phyloP scores from a whole-genome alignment of 345 rosid genomes.

The Salix udensis region DNA sequence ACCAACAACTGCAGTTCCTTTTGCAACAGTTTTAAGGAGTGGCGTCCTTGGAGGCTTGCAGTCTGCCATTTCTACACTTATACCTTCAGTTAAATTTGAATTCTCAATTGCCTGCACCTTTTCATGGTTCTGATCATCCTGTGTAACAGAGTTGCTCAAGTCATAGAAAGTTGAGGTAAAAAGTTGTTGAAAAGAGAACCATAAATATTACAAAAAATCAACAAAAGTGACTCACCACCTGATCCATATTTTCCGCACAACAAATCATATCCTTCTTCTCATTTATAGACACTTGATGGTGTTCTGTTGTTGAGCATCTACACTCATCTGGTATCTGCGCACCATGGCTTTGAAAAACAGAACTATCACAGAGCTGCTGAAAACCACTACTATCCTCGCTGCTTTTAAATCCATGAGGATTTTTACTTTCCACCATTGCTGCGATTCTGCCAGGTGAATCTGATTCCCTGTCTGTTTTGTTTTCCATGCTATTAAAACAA shows the following conservation, averaged over 20 bases:
- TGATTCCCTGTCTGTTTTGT: background rate
- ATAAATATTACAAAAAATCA: background rate
- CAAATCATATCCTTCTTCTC: background rate
- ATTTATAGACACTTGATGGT: background rate
- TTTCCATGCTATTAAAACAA: background rate
- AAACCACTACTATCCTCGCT: no score
- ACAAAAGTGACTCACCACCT: background rate
- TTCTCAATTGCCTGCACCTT: background rate
- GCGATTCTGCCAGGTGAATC: background rate
- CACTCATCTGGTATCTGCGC: background rate
- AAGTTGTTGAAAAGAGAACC: background rate
- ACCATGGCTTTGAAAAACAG: background rate
- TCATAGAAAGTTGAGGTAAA: background rate
- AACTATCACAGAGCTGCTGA: no score
- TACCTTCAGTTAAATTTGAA: background rate
- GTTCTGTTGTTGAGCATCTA: background rate
- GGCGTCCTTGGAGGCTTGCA: constrained; percentile 13
- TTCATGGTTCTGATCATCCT: constrained; percentile 9
- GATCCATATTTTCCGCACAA: background rate
- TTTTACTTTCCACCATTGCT: background rate
- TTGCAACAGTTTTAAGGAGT: constrained; percentile 23
- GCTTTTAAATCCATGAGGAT: no score
- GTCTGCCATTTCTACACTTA: background rate
- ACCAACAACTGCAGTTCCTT: constrained; percentile 23
- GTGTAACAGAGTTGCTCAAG: background rate